A percentile compares a stretch with the other conserved stretches of the same genome.
These are phyloP conservation scores for Acanthamoeba culbertsoni DNA, from an alignment of 208 protist species.

Conservation along the genomic window DNA sequence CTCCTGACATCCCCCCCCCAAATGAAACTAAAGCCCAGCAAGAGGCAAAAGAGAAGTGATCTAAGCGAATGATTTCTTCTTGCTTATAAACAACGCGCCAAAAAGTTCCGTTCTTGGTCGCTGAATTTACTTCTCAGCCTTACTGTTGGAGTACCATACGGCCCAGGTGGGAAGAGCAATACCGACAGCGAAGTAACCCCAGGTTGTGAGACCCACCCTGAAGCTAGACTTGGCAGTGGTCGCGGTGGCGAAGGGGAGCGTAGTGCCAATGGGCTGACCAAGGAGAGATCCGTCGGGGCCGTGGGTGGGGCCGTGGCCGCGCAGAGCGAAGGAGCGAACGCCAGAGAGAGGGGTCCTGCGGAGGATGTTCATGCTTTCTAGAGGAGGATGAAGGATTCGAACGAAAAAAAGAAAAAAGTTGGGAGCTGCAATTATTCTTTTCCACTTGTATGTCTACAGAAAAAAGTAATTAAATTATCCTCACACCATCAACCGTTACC, in stretches of 20 bases:
- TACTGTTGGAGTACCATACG: background rate
- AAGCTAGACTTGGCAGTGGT: background rate
- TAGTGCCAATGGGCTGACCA: constrained; percentile 20
- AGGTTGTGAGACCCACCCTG: background rate
- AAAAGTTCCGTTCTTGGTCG: too few species aligned
- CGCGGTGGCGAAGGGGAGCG: background rate
- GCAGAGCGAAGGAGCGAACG: background rate
- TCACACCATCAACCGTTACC: too few species aligned
- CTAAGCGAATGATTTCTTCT: too few species aligned
- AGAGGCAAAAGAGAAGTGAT: too few species aligned
- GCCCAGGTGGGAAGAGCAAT: background rate
- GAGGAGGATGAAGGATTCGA: background rate
- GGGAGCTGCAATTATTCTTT: background rate
- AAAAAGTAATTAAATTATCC: too few species aligned
- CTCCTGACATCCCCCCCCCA: too few species aligned
- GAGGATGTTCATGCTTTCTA: constrained; percentile 31
- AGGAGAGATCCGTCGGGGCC: background rate
- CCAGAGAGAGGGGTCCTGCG: constrained; percentile 54
- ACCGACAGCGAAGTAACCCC: background rate
- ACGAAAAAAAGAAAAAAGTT: background rate
- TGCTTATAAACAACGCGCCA: too few species aligned
- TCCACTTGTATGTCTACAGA: background rate
- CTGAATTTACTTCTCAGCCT: background rate
- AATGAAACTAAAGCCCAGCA: too few species aligned
- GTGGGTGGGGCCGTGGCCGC: constrained; percentile 40